Conservation (phyloP, 73 alveolate species). For the Paramecium bursaria region DNA sequence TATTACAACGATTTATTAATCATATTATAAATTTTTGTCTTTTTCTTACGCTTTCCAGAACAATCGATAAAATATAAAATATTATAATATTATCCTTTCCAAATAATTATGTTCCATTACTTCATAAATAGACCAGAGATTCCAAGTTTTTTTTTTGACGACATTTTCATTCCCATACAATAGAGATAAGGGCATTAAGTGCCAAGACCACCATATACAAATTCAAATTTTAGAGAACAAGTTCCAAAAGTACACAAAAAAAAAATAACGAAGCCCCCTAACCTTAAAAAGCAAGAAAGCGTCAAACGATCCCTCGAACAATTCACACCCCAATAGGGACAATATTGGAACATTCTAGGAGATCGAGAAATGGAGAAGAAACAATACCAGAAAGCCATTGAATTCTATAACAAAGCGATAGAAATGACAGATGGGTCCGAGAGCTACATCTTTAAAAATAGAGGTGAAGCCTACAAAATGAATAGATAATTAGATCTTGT, state of each 20-base stretch:
- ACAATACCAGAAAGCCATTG: slow-evolving; percentile 1
- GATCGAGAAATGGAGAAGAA: slow-evolving; percentile 17
- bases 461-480: slow-evolving; percentile 42
- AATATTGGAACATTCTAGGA: slow-evolving; percentile 35
- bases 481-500: background rate
- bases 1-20: too few relatives aligned
- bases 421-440: slow-evolving; percentile 40
- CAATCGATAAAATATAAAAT: too few relatives aligned
- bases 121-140: slow-evolving; percentile 46
- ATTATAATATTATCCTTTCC: too few relatives aligned
- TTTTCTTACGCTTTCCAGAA: too few relatives aligned
- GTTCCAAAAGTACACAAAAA: background rate
- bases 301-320: background rate
- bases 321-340: slow-evolving; percentile 21
- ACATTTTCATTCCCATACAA: slow-evolving; percentile 7
- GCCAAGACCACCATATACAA: slow-evolving; percentile 56
- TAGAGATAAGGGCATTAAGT: slow-evolving; percentile 41
- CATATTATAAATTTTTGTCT: too few relatives aligned
- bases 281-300: slow-evolving; percentile 12
- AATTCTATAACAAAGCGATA: slow-evolving; percentile 5
- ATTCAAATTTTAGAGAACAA: slow-evolving; percentile 12
- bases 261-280: slow-evolving; percentile 6
- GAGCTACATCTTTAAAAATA: slow-evolving; percentile 34
- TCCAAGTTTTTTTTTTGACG: slow-evolving; percentile 44
- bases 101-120: too few relatives aligned